Percentiles rank a stretch among this genome's conserved stretches.
These are phyloP conservation scores for Aspergillus nidulans DNA, from an alignment of 495 filamentous ascomycete genomes.

Conservation along the genomic window DNA sequence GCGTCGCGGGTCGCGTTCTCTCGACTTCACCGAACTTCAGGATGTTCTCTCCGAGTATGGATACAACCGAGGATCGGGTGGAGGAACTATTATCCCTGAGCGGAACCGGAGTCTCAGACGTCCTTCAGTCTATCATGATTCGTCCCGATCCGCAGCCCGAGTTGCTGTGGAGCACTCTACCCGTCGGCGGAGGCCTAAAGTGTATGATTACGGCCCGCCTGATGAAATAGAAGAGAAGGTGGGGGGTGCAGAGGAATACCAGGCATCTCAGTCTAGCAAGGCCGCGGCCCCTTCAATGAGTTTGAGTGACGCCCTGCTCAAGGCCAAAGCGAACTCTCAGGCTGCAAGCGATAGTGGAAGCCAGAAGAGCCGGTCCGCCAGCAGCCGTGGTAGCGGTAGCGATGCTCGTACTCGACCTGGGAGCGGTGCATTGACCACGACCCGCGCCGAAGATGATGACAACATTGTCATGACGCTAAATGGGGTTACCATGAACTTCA, in stretches of 20 bases:
- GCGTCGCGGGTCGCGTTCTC: slow-evolving; percentile 29
- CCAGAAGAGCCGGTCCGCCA: slow-evolving; percentile 43
- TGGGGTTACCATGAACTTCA: slow-evolving; percentile 41
- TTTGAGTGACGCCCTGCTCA: slow-evolving; percentile 33
- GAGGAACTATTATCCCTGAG: slow-evolving; percentile 30
- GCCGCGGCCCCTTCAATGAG: slow-evolving; percentile 21
- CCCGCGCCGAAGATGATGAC: slow-evolving; percentile 34
- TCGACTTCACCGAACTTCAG: slow-evolving; percentile 33
- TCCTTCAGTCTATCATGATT: slow-evolving; percentile 32
- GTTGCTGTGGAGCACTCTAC: slow-evolving; percentile 31
- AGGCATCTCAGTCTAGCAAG: slow-evolving; percentile 30
- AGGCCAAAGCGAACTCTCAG: slow-evolving; percentile 27
- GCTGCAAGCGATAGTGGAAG: slow-evolving; percentile 41
- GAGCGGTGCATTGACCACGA: slow-evolving; percentile 24
- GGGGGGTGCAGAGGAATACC: slow-evolving; percentile 37
- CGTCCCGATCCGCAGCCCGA: slow-evolving; percentile 23
- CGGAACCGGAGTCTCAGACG: slow-evolving; percentile 33
- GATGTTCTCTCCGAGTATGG: slow-evolving; percentile 30
- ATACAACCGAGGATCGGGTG: slow-evolving; percentile 26
- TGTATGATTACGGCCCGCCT: slow-evolving; percentile 28
- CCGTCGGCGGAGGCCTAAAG: slow-evolving; percentile 27
- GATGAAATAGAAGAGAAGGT: slow-evolving; percentile 32
- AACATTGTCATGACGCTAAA: slow-evolving; percentile 42
- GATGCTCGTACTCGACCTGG: slow-evolving; percentile 29
- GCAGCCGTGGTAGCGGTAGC: slow-evolving; percentile 42